phyloP scores from a whole-genome alignment of 2,329 filamentous ascomycete genomes.

The Penicillium expansum region DNA sequence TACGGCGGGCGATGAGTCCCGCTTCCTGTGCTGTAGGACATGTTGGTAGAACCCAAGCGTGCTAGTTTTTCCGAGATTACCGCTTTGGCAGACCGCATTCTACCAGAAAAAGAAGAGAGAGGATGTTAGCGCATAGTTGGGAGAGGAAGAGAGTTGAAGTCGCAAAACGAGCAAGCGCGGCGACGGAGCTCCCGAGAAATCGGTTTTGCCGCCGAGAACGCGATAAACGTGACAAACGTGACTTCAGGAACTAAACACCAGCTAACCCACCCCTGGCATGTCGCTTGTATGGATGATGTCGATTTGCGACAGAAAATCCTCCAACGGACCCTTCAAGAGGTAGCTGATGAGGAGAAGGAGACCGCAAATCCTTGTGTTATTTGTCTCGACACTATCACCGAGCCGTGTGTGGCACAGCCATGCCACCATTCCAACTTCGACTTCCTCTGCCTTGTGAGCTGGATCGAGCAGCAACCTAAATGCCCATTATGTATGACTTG shows the following conservation, averaged over 20 bases:
- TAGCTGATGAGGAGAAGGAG: constrained; percentile 35
- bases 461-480: constrained; percentile 68
- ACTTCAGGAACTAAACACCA: constrained; percentile 2
- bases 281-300: constrained; percentile 31
- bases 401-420: constrained; percentile 68
- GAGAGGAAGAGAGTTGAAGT: neutral
- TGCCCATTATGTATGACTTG: constrained; percentile 72
- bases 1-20: constrained; percentile 23
- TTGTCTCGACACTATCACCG: constrained; percentile 73
- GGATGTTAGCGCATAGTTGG: neutral
- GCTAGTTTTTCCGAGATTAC: constrained; percentile 33
- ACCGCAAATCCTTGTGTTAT: constrained; percentile 69
- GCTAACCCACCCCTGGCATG: constrained; percentile 31
- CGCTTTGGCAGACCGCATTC: constrained; percentile 38
- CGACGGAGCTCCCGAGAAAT: constrained; percentile 1
- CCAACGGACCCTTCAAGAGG: constrained; percentile 46
- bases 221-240: constrained; percentile 3
- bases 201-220: constrained; percentile 18
- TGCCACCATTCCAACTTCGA: constrained; percentile 82
- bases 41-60: constrained; percentile 21
- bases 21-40: constrained; percentile 20
- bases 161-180: neutral
- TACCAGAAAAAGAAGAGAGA: neutral
- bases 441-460: constrained; percentile 77
- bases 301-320: constrained; percentile 45